These are phyloP conservation scores for Priceomyces haplophilus DNA, from an alignment of 805 yeast genomes.

Conservation along the genomic window DNA sequence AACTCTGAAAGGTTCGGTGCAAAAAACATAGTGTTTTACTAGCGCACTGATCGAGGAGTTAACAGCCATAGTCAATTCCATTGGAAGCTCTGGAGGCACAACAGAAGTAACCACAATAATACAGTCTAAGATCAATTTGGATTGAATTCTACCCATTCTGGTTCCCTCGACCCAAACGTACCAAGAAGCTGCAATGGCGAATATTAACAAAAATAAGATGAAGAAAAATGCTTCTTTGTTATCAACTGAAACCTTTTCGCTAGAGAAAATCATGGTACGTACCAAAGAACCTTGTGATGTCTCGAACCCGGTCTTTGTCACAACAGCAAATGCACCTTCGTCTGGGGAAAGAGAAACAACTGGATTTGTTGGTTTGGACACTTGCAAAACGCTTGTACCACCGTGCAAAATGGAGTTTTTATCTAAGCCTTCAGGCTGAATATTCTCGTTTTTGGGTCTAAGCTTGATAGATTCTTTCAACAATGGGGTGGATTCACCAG, in stretches of 20 bases:
- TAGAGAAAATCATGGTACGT: conserved; percentile 94
- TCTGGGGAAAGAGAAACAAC: conserved; percentile 73
- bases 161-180: conserved; percentile 99
- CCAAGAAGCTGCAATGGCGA: conserved; percentile 94
- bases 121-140: conserved; percentile 92
- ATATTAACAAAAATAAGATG: conserved; percentile 81
- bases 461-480: conserved; percentile 86
- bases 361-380: conserved; percentile 60
- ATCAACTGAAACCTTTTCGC: conserved; percentile 95
- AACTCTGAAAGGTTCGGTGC: conserved; percentile 98
- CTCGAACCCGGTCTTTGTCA: conserved; percentile 94
- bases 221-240: conserved; percentile 92
- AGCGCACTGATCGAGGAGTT: conserved; percentile 86
- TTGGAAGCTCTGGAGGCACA: conserved; percentile 98
- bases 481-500: conserved; percentile 97
- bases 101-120: conserved; percentile 93
- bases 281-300: conserved; percentile 97
- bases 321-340: conserved; percentile 86
- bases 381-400: conserved; percentile 95
- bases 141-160: conserved; percentile 90
- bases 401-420: conserved; percentile 88
- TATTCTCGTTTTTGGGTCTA: conserved; percentile 67
- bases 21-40: conserved; percentile 82
- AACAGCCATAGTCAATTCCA: conserved; percentile 98
- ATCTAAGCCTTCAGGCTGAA: conserved; percentile 80